These are phyloP conservation scores for Rosa multiflora DNA, from an alignment of 306 rosid species.

Conservation along the genomic window DNA sequence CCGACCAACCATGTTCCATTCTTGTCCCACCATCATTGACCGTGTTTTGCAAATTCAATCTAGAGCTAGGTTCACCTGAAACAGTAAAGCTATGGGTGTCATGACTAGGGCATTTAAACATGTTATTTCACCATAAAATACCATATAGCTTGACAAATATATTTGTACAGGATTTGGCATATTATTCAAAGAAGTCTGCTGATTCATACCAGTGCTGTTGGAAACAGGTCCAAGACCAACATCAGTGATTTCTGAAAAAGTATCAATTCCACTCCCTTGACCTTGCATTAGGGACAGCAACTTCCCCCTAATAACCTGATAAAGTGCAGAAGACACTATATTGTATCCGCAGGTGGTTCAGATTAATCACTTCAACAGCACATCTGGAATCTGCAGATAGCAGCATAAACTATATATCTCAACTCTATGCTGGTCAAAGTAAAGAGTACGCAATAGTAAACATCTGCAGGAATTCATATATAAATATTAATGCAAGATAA, in stretches of 20 bases:
- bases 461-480: not conserved
- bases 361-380: conserved; percentile 27
- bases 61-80: conserved; percentile 60
- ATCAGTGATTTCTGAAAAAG: conserved; percentile 48
- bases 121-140: conserved; percentile 51
- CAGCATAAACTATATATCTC: conserved; percentile 12
- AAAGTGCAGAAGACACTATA: not conserved
- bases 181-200: conserved; percentile 47
- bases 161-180: conserved; percentile 52
- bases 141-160: conserved; percentile 54
- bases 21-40: conserved; percentile 48
- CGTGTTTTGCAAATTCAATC: conserved; percentile 48
- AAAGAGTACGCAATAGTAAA: conserved; percentile 13
- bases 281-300: conserved; percentile 69
- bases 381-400: conserved; percentile 15
- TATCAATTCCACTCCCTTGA: conserved; percentile 51
- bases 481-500: not conserved
- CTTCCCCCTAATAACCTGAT: conserved; percentile 33
- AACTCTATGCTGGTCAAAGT: conserved; percentile 18
- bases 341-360: conserved; percentile 20
- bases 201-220: conserved; percentile 54
- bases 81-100: conserved; percentile 43
- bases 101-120: conserved; percentile 43
- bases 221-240: conserved; percentile 58
- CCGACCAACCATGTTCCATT: conserved; percentile 49